Base-by-base conservation (phyloP, 352 stramenopile species). In the Phytophthora sojae region DNA sequence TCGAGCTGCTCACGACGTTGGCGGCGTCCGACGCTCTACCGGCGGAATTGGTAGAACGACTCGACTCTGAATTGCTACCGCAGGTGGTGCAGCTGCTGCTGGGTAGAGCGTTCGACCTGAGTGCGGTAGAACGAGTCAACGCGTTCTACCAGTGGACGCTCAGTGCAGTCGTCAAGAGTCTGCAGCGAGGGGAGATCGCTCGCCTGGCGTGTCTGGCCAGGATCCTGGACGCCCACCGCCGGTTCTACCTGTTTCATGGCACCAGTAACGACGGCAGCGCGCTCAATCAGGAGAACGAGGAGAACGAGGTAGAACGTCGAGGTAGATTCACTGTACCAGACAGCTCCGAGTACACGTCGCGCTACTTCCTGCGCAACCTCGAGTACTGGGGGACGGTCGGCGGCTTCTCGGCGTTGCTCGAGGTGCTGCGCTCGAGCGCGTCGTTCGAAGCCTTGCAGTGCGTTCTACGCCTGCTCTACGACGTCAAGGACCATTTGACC, bases 401-500 rank as follows among this genome's bases (percentile, higher is more conserved):
- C 9, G 87, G 85, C 0, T 95, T 95, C 45, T 78, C 77, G 15
- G 26, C 83, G 6, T 65, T 92, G 30, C 53, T 93, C 6, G 67
- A 75, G 6, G 76, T 85, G 39, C 42, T 92, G 2, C 69, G 61
- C 37, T 69, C 69, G 5, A 21, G 32, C 25, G 15, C 62, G 14
- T 89, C 74, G 14, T 89, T 93, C 55, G 84, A 92, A n/a, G 73
- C 69, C 0, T 57, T 92, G 26, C 84, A 85, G 26, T 83, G 75
- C 56, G 61, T 92, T 11, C 79, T 90, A 26, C 80, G 85, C 0
- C 68, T 68, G n/a, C 12, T 95, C 1, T 92, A 88, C 63, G 71
- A 76, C n/a, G 66, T 89, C 44, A 89, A 88, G 64, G 82, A 93
- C 23, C 75, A 92, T 23, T 50, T 93, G 1, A 56, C 62, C 1